A percentile compares a stretch with the other conserved stretches of the same genome.
phyloP scores from a whole-genome alignment of 441 rosid genomes.

The Pelargonium hybrid region DNA sequence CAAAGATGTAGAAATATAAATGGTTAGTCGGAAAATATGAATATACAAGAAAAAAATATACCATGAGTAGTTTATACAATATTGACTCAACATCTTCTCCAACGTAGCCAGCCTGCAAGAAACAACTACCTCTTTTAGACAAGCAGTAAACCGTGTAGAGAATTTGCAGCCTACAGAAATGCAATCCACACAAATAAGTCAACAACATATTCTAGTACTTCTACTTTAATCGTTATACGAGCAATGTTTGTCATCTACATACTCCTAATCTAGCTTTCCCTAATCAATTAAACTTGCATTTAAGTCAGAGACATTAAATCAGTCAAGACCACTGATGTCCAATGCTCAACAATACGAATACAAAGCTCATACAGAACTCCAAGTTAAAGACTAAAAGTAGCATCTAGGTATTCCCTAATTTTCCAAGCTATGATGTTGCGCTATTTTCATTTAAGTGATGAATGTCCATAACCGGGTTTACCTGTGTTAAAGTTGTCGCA shows the following conservation, averaged over 20 bases:
- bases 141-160: background rate
- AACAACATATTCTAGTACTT: background rate
- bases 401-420: background rate
- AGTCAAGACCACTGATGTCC: background rate
- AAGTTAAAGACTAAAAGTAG: background rate
- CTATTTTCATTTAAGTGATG: too few relatives aligned
- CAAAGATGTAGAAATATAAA: background rate
- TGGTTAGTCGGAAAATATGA: background rate
- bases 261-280: too few relatives aligned
- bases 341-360: background rate
- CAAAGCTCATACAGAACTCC: too few relatives aligned
- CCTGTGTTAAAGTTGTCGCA: constrained; percentile 94
- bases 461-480: too few relatives aligned
- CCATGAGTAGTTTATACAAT: constrained; percentile 69
- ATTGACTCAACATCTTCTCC: constrained; percentile 98
- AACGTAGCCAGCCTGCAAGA: constrained; percentile 84
- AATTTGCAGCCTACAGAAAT: background rate
- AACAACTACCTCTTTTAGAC: constrained; percentile 8
- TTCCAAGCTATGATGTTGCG: background rate
- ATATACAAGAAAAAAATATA: constrained; percentile 24
- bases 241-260: background rate
- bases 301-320: too few relatives aligned
- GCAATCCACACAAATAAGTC: background rate
- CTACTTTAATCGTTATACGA: background rate
- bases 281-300: too few relatives aligned